Evolutionary conservation across 2,329 filamentous ascomycete species (phyloP), one percentile per base, ranked within the genome.

Genomic region (Monascus ruber): DNA sequence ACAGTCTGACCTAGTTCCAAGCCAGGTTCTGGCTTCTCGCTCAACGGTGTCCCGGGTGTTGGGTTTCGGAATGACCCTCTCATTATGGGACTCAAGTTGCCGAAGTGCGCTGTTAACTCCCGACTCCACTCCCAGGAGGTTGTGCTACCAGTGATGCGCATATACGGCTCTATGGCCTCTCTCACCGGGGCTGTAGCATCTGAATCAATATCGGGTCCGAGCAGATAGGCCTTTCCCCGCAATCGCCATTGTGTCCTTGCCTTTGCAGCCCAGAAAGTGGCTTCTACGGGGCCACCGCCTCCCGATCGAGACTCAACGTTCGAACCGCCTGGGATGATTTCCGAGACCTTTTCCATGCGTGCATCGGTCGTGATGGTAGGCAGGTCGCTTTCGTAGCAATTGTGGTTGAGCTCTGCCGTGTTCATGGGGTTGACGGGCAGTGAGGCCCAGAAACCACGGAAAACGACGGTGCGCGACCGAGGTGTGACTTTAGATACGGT

Each of bases 301-400:
- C 17, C 17, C 17, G 17, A 17, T 17, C 17, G 17, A 17, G 17
- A 17, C 17, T 17, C 17, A 17, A 17, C 17, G 17, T 17, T 17
- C 17, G 17, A 17, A 3, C 17, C 17, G 17, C 17, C 17, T 17
- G 17, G 17, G 17, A 17, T 17, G 17, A 96, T 62, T 60, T 95
- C 81, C 3, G 70, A 68, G 0, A 83, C 70, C 68, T 96, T 96
- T 42, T 79, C 74, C 85, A 93, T 94, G 34, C 89, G 77, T 6
- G 76, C 77, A 59, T 96, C 91, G 0, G 87, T 94, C 1, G 89
- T 94, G 54, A 95, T 81, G 1, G 83, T 81, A 3, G 83, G 74
- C 50, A 89, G 67, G 48, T 96, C 87, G 50, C 77, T 85, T 53
- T 83, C 79, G 17, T 17, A 17, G 17, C 17, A 17, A 17, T 17